Conservation (phyloP, 75 land plant genomes). For the Adiantum capillusveneris region DNA sequence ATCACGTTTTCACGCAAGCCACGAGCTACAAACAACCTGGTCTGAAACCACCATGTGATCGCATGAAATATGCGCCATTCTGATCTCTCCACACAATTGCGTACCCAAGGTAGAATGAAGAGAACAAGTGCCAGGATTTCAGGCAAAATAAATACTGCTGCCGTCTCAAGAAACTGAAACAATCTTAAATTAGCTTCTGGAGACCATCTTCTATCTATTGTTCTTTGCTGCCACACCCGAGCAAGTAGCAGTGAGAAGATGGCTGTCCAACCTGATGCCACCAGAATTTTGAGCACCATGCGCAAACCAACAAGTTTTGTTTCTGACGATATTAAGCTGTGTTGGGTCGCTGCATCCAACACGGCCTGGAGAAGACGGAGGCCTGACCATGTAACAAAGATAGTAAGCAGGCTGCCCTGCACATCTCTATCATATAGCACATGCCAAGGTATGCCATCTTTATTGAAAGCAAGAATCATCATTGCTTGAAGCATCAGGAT, state of each 20-base stretch:
- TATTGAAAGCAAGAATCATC: conserved; percentile 45
- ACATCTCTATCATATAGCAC: conserved; percentile 23
- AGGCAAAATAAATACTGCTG: conserved; percentile 19
- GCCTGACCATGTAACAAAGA: conserved; percentile 22
- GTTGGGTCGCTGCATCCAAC: neutral
- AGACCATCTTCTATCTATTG: conserved; percentile 20
- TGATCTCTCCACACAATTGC: conserved; percentile 27
- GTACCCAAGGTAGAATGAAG: conserved; percentile 28
- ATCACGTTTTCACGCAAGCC: conserved; percentile 33
- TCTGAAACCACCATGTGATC: conserved; percentile 43
- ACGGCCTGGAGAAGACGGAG: conserved; percentile 25
- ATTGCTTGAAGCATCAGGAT: conserved; percentile 66
- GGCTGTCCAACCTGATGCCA: neutral
- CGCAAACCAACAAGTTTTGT: conserved; percentile 1
- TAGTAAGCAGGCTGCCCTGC: conserved; percentile 17
- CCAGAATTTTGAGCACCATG: neutral
- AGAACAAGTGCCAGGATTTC: conserved; percentile 24
- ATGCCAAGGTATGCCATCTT: conserved; percentile 18
- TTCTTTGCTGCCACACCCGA: conserved; percentile 20
- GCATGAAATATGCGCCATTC: conserved; percentile 29
- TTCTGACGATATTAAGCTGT: neutral
- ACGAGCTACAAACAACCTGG: conserved; percentile 27
- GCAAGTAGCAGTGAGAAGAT: neutral
- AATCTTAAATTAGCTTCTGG: conserved; percentile 14
- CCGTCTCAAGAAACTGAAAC: conserved; percentile 10